Evolutionary conservation across 1,284 basidiomycete genomes (phyloP).

Genomic region (Apiotrichum akiyoshidainum): DNA sequence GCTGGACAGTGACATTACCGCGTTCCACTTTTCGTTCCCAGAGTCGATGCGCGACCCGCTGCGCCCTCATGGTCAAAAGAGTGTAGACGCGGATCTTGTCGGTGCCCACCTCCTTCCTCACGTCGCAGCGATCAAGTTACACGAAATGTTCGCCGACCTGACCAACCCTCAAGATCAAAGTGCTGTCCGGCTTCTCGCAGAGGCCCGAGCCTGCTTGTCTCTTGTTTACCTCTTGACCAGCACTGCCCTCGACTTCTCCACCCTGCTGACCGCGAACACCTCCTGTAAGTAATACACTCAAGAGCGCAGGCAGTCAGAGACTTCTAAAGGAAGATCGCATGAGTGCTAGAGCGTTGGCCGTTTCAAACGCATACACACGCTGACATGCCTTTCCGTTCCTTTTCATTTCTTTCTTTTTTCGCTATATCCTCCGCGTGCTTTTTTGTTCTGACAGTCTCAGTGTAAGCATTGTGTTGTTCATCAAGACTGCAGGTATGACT

Average conservation of each 20-base stretch:
- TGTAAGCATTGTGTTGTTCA: not conserved
- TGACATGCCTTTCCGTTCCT: not conserved
- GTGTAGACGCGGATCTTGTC: conserved; percentile 37
- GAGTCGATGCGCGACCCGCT: conserved; percentile 36
- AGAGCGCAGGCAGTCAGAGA: no score
- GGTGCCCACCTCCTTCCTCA: conserved; percentile 36
- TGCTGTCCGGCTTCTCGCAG: conserved; percentile 26
- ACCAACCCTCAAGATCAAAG: conserved; percentile 28
- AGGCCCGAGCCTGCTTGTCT: conserved; percentile 30
- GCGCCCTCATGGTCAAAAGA: conserved; percentile 26
- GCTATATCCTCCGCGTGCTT: not conserved
- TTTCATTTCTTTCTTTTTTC: no score
- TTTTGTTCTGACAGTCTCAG: not conserved
- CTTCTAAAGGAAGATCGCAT: no score
- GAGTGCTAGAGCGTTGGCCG: no score
- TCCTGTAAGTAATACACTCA: conserved; percentile 26
- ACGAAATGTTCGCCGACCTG: conserved; percentile 42
- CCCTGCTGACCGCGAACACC: conserved; percentile 26
- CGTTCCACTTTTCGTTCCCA: conserved; percentile 35
- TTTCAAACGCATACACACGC: not conserved
- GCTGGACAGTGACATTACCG: conserved; percentile 30
- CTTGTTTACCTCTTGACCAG: conserved; percentile 33
- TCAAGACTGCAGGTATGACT: not conserved
- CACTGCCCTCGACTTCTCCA: conserved; percentile 32
- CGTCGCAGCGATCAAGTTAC: conserved; percentile 38